These are phyloP conservation scores for Escallonia herrerae DNA, from an alignment of 129 eudicot genomes.

Conservation along the genomic window DNA sequence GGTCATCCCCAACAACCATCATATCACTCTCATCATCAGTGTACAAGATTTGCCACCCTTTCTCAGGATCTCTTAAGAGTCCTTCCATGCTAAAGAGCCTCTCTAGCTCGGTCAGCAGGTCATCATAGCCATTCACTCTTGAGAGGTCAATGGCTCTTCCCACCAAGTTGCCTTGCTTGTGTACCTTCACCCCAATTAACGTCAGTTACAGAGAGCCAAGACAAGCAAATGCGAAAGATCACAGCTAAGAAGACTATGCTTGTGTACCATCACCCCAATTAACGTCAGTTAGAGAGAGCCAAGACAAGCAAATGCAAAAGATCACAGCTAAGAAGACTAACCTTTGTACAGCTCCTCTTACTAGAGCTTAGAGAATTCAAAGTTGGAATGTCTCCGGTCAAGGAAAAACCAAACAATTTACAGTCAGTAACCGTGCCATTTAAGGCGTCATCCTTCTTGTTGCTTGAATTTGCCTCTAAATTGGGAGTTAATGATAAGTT, in stretches of 20 bases:
- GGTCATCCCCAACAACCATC: constrained; percentile 96
- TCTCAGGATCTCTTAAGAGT: constrained; percentile 44
- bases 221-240: no score
- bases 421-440: constrained; percentile 42
- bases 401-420: constrained; percentile 67
- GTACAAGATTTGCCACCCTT: constrained; percentile 76
- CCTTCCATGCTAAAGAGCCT: constrained; percentile 81
- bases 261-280: constrained; percentile 61
- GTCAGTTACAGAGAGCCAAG: neutral
- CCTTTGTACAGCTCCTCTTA: constrained; percentile 89
- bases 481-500: constrained; percentile 22
- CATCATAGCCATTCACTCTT: constrained; percentile 53
- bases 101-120: constrained; percentile 70
- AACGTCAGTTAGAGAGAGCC: neutral
- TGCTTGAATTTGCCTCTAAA: constrained; percentile 29
- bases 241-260: no score
- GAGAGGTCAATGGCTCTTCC: constrained; percentile 89
- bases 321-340: constrained; percentile 13
- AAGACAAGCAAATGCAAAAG: neutral
- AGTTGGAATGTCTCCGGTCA: constrained; percentile 38
- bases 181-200: constrained; percentile 45
- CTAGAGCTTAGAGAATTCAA: constrained; percentile 41
- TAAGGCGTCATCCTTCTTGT: constrained; percentile 29
- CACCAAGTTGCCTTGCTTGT: constrained; percentile 89
- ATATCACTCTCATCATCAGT: constrained; percentile 88